These are phyloP conservation scores for Thinopyrum elongatum DNA, from an alignment of 176 grass and related monocot species.

Conservation along the genomic window DNA sequence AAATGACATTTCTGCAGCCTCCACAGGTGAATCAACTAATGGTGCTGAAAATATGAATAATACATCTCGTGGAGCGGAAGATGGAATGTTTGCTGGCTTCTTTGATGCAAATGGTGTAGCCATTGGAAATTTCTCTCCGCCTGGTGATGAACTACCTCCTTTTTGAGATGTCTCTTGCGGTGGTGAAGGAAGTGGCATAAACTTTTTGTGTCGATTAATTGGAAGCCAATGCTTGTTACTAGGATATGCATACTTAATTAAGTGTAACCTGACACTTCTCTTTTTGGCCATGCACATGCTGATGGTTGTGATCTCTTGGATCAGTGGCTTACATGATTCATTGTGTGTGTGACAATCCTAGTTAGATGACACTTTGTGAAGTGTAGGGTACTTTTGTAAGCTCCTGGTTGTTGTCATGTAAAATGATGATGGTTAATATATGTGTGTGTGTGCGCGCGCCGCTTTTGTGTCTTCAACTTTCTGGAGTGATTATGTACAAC, in stretches of 20 bases:
- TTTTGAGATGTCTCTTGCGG: not conserved
- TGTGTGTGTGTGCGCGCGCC: too few species aligned
- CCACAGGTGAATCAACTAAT: not conserved
- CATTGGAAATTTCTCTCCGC: not conserved
- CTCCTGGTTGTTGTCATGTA: too few species aligned
- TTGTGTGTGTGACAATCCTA: too few species aligned
- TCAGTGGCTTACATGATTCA: too few species aligned
- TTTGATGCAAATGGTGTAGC: not conserved
- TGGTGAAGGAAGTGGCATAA: not conserved
- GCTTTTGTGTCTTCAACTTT: not conserved
- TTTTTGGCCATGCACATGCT: too few species aligned
- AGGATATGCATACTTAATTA: too few species aligned
- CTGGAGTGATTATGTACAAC: not conserved
- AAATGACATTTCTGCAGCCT: not conserved
- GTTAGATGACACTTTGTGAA: too few species aligned
- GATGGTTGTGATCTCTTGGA: too few species aligned
- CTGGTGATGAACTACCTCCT: not conserved
- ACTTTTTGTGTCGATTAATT: not conserved
- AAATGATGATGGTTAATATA: too few species aligned
- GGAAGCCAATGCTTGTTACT: not conserved
- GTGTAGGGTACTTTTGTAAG: too few species aligned
- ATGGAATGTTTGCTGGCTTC: not conserved
- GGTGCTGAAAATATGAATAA: not conserved
- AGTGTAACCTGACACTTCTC: too few species aligned
- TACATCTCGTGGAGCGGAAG: not conserved